Base-by-base conservation (phyloP, 257 asterid species). In the Lycium barbarum region DNA sequence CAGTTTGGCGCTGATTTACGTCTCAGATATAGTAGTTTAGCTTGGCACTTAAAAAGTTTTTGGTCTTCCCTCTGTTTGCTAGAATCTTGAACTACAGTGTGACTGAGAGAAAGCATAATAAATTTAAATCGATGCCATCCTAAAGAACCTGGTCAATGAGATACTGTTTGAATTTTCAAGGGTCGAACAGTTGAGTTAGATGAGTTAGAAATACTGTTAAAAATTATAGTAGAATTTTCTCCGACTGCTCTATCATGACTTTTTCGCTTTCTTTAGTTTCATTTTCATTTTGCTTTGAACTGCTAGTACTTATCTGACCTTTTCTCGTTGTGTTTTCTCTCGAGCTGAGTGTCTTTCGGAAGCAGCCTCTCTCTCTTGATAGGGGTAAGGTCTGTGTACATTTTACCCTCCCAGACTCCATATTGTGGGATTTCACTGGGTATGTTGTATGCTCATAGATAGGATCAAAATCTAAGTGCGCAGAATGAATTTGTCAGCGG, bases 1-100 rank as follows among this genome's bases (percentile, higher is more conserved):
- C n/a, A n/a, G n/a, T n/a, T n/a, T n/a, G n/a, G n/a, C n/a, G n/a
- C n/a, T n/a, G n/a, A 47, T 51, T 51, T 76, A 26, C 26, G 63
- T 76, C 38, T 51, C 81, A 76, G 47, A 51, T 76, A 76, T 22
- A 76, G 81, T 51, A 76, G 45, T 51, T 76, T 26, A 76, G 11
- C 81, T 51, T 76, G 20, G 11, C 63, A 49, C 36, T 51, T 51
- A 3, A 76, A 53, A 76, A 26, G 1, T 10, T 76, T 7, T 47
- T 20, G 81, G n/a, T 73, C 12, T 73, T 51, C 47, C 81, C 14
- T 26, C 59, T 51, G 63, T 22, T 12, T 13, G 47, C 62, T 26
- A 22, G 15, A 70, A 22, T 51, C 63, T 22, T 76, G 81, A 26
- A 76, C 20, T 51, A 45, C 62, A 51, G 6, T 74, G 35, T 76